phyloP scores from a whole-genome alignment of 2,329 filamentous ascomycete genomes.

The Trichoderma arundinaceum region DNA sequence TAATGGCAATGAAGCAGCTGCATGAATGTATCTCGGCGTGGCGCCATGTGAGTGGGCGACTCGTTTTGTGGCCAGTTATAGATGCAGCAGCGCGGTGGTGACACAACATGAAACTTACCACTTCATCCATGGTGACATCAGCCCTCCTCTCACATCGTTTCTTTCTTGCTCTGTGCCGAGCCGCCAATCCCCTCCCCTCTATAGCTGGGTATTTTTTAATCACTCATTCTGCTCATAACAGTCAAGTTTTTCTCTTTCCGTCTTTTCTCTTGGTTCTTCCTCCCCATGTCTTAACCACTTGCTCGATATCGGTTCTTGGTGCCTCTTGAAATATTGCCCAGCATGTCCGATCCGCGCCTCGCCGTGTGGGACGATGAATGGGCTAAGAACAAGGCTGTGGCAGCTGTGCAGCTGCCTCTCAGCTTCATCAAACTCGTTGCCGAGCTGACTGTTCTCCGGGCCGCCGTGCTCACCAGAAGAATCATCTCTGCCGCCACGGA shows the following conservation, averaged over 20 bases:
- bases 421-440: slow-evolving; percentile 39
- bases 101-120: neutral
- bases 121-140: no score
- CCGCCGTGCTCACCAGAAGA: slow-evolving; percentile 62
- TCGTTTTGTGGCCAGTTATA: neutral
- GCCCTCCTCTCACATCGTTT: no score
- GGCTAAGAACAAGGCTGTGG: no score
- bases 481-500: slow-evolving; percentile 51
- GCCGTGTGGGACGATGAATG: no score
- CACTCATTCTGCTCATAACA: neutral
- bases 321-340: no score
- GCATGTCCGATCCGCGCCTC: no score
- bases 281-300: neutral
- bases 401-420: no score
- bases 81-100: neutral
- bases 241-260: neutral
- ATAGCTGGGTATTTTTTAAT: neutral
- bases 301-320: slow-evolving; percentile 33
- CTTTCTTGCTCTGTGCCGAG: neutral
- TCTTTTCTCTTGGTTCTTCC: neutral
- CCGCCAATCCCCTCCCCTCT: no score
- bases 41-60: neutral
- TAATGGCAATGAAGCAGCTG: neutral
- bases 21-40: neutral
- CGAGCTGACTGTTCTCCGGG: slow-evolving; percentile 58